Base-by-base conservation (phyloP, 768 basidiomycete species). In the Hygrocybe coccinea region DNA sequence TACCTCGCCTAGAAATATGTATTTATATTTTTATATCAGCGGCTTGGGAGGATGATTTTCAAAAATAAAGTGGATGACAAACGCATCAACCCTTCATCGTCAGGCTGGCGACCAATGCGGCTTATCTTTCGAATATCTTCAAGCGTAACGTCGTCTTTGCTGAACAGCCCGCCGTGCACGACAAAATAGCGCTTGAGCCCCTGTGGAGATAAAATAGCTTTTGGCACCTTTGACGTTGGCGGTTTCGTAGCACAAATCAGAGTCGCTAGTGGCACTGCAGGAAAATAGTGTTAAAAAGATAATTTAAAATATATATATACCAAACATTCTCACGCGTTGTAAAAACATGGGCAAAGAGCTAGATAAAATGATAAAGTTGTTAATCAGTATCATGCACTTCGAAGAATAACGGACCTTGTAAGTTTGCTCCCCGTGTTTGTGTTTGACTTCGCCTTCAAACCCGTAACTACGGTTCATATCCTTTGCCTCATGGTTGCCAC, bases 391-490 rank as follows among this genome's bases (percentile, higher is more conserved):
- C 17, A 35, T 21, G 12, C 10, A 33, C 29, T 21, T 45, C 10
- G 47, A 34, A 29, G 19, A 48, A 9, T 14, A 51, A n/a, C 65
- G 50, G 22, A 86, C 90, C 80, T 93, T 94, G 76, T 95, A 97
- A 0, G 91, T 87, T 68, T 93, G 86, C 65, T 97, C 94, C 25
- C 94, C 94, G 62, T 95, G 92, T 69, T 99, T 98, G 65, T 95
- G 89, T 66, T 95, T 95, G 29, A 85, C 89, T 74, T 99, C 97
- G 38, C 95, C 94, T 69, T 95, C 92, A 64, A 95, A 95, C 1
- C 93, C 93, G 69, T 95, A 94, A 19, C 86, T 82, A 48, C 87
- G 76, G 71, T 99, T 99, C 97, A 99, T 98, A 45, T 97, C 94
- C 68, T 91, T 90, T 57, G 92, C 86, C 73, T 95, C 93, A 65